Evolutionary conservation across 23 red algal species (phyloP), one percentile per base, ranked within the genome.

Genomic region (Gracilaria domingensis): DNA sequence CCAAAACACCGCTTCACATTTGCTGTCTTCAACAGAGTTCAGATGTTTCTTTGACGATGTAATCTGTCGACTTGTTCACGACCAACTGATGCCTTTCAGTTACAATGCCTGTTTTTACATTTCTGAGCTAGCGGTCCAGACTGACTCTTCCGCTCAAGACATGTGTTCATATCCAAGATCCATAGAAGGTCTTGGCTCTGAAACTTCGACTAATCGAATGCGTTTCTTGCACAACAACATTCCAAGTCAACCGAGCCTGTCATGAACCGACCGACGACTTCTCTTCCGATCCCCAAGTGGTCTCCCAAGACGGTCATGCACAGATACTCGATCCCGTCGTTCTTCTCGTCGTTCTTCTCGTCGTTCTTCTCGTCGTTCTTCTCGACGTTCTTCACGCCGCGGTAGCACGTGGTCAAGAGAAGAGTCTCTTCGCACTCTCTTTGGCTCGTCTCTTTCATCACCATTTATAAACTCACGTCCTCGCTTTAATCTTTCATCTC

Each of bases 401-500:
- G 72, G 72, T 16, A 50, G 40, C 38, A 20, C 72, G 28, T 51
- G 72, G 5, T 77, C 72, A 25, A 77, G 39, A 28, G 72, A 77
- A 77, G 72, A 49, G 38, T 77, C 72, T 77, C 72, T 34, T 4
- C 72, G 38, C 20, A 51, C 28, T 77, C 72, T 77, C 72, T 77
- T 77, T 25, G 21, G 72, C 0, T 77, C 72, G 45, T 51, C 45
- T 77, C 72, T 77, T 34, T 77, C 72, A 77, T 50, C 72, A 51
- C 72, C 72, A 77, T 45, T 45, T 33, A 50, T 5, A 45, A 51
- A 18, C 8, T 77, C 72, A 77, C 72, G 72, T 50, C 72, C 72
- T 77, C 72, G 38, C 25, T 77, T 77, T 77, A 77, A 77, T 77
- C 72, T 77, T 48, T 77, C 72, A 77, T 77, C 72, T 77, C 72